A percentile compares a stretch with the other conserved stretches of the same genome.
Evolutionary conservation across 2,329 filamentous ascomycete species (phyloP).

Genomic region (Sphaerulina vaccinii): DNA sequence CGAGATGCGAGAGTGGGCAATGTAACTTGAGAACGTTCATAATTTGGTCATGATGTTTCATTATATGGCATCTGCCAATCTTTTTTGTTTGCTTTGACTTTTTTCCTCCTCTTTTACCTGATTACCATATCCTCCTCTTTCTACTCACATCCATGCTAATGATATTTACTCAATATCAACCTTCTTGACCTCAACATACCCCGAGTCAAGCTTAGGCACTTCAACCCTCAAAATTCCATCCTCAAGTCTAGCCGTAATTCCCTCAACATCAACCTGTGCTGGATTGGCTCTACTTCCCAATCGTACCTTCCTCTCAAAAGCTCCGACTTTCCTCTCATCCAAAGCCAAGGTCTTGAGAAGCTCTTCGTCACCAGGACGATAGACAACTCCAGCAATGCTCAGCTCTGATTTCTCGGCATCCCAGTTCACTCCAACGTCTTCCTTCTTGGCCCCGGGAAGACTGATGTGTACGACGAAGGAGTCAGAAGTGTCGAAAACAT

Average conservation of each 20-base stretch:
- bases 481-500: conserved; percentile 68
- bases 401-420: conserved; percentile 66
- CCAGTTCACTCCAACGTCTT: conserved; percentile 75
- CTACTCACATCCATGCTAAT: no score
- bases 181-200: conserved; percentile 57
- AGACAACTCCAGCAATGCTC: conserved; percentile 68
- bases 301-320: conserved; percentile 69
- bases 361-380: conserved; percentile 70
- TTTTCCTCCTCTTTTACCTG: no score
- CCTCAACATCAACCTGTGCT: conserved; percentile 63
- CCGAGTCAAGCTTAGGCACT: conserved; percentile 70
- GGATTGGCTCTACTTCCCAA: conserved; percentile 57
- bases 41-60: no score
- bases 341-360: conserved; percentile 63
- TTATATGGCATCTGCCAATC: no score
- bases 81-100: no score
- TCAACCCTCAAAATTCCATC: conserved; percentile 74
- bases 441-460: conserved; percentile 74
- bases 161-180: conserved; percentile 53
- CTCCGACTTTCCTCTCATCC: conserved; percentile 68
- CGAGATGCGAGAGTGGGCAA: no score
- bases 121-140: no score
- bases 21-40: no score
- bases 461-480: conserved; percentile 70
- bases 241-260: conserved; percentile 72